A percentile compares a stretch with the other conserved stretches of the same genome.
Evolutionary conservation across 1,139 yeast species (phyloP).

Genomic region (Geotrichum bryndzae): DNA sequence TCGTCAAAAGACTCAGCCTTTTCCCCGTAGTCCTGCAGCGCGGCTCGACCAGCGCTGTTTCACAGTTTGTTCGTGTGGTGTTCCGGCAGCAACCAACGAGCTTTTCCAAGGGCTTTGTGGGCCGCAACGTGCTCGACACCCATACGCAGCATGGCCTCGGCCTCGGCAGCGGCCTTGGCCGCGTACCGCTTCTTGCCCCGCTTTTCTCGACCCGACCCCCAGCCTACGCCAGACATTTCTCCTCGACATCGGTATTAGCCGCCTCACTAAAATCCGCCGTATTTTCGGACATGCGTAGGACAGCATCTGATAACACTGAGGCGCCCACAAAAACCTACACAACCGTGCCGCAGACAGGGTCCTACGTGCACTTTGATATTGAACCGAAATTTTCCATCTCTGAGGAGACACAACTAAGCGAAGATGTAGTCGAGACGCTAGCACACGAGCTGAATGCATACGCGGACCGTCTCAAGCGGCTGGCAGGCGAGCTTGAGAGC

Average conservation of each 20-base stretch:
- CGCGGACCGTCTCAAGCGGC: constrained; percentile 24
- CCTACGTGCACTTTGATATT: constrained; percentile 34
- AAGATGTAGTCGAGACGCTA: constrained; percentile 21
- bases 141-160: neutral
- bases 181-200: neutral
- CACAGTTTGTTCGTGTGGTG: neutral
- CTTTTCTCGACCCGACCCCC: neutral
- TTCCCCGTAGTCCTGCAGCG: neutral
- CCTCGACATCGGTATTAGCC: neutral
- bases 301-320: neutral
- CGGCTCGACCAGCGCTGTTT: neutral
- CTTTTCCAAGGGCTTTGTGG: neutral
- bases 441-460: constrained; percentile 26
- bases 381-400: constrained; percentile 30
- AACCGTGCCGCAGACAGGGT: constrained; percentile 7
- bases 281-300: neutral
- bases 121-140: neutral
- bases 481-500: constrained; percentile 28
- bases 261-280: neutral
- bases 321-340: neutral
- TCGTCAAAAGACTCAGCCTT: neutral
- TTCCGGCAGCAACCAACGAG: neutral
- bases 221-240: neutral
- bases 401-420: constrained; percentile 26
- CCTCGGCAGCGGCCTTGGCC: neutral